These are phyloP conservation scores for Malbranchea zuffiana DNA, from an alignment of 2,329 filamentous ascomycete species.

Conservation along the genomic window DNA sequence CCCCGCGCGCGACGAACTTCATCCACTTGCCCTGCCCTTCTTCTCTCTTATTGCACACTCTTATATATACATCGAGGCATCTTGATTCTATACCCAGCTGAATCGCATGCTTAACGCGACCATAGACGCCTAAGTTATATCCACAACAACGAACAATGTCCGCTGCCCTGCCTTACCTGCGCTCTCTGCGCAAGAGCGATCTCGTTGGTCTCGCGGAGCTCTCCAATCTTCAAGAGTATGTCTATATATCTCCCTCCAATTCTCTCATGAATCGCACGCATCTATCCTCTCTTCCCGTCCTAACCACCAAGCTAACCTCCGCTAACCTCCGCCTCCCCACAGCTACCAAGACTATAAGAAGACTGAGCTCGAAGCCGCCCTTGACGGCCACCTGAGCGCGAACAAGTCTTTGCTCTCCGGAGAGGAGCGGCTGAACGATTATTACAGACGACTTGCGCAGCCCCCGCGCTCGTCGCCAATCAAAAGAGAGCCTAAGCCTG, in stretches of 20 bases:
- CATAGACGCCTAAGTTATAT: slow-evolving; percentile 16
- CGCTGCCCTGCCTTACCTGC: slow-evolving; percentile 58
- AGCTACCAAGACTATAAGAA: slow-evolving; percentile 66
- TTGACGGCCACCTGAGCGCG: slow-evolving; percentile 61
- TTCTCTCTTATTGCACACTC: not conserved
- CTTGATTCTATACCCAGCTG: slow-evolving; percentile 2
- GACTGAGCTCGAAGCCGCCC: slow-evolving; percentile 61
- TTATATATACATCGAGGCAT: slow-evolving; percentile 9
- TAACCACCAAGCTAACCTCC: too few species aligned
- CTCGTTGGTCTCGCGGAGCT: slow-evolving; percentile 62
- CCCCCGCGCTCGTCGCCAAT: slow-evolving; percentile 36
- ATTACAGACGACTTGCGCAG: slow-evolving; percentile 50
- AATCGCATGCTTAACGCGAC: slow-evolving; percentile 43
- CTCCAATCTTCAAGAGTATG: slow-evolving; percentile 63
- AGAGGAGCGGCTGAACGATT: slow-evolving; percentile 58
- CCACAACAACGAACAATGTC: too few species aligned
- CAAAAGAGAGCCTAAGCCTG: slow-evolving; percentile 37
- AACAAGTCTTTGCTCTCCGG: slow-evolving; percentile 55
- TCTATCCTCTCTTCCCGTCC: not conserved
- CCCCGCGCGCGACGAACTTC: slow-evolving; percentile 1
- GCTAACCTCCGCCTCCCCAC: slow-evolving; percentile 16
- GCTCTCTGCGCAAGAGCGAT: slow-evolving; percentile 71
- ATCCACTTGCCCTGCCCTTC: slow-evolving; percentile 15
- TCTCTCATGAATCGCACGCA: slow-evolving; percentile 9
- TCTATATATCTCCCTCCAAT: slow-evolving; percentile 17